Evolutionary conservation across 202 grass and related monocot genomes (phyloP).

Genomic region (Saccharum hybrid): DNA sequence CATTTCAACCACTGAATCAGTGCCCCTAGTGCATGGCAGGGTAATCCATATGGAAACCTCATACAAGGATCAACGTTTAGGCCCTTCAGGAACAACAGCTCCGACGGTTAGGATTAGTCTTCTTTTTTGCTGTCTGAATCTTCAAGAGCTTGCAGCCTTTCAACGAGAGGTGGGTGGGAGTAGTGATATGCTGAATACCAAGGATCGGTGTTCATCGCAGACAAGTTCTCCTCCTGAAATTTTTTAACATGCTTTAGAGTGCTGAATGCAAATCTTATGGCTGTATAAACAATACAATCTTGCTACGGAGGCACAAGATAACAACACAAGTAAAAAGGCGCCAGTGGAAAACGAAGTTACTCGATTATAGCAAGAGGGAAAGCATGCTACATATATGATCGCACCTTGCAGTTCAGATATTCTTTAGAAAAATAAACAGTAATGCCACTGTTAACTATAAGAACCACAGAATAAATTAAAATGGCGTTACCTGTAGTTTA

Average conservation of each 20-base stretch:
- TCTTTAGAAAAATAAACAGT: neutral
- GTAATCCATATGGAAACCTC: too few relatives aligned
- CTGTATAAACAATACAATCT: neutral
- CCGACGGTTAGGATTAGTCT: conserved; percentile 41
- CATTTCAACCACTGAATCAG: conserved; percentile 8
- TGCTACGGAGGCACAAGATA: neutral
- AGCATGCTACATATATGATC: neutral
- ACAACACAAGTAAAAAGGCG: neutral
- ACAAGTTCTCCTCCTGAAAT: conserved; percentile 96
- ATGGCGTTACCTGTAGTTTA: conserved; percentile 76
- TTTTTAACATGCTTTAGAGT: conserved; percentile 25
- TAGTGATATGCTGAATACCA: conserved; percentile 99
- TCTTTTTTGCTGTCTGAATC: conserved; percentile 80
- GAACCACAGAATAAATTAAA: neutral
- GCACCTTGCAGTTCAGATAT: conserved; percentile 6
- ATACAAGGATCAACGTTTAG: neutral
- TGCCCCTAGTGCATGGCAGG: too few relatives aligned
- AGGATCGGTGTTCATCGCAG: conserved; percentile 96
- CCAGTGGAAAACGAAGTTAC: conserved; percentile 9
- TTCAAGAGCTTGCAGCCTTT: conserved; percentile 79
- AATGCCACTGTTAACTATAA: conserved; percentile 3
- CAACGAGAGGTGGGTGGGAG: conserved; percentile 96
- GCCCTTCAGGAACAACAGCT: conserved; percentile 9
- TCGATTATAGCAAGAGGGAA: neutral
- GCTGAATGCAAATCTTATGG: conserved; percentile 8